Evolutionary conservation across 768 basidiomycete species (phyloP), one percentile per base, ranked within the genome.

Genomic region (Cystobasidium ongulense): DNA sequence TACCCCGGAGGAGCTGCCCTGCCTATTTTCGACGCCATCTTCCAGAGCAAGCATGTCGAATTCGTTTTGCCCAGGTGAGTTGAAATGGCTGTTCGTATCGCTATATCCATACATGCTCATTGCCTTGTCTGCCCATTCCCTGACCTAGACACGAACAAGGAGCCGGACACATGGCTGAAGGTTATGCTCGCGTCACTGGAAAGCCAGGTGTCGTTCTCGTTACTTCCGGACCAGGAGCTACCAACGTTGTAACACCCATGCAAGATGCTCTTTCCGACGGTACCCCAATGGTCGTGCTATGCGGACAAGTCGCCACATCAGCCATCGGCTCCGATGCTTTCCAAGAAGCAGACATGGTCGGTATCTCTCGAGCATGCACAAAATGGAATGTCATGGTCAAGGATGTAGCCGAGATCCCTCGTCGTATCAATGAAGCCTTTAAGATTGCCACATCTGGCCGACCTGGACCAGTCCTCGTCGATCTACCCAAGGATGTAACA

Each of bases 381-480:
- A 99, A 98, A 81, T 98, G 96, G 96, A 98, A 99, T 80, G 95
- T 99, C 75, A 95, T 98, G 93, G 91, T 98, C 64, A 98, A 97
- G 82, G 94, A 94, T 80, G 91, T 98, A 74, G 82, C 90, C 15
- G 96, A 98, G 82, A 85, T 98, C 1, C 96, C 96, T 17, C 84
- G 95, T 52, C 86, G 96, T 73, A 95, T 98, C 80, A 98, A 97
- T 80, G 96, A 99, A 81, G 96, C 96, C 0, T 98, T 99, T 87
- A 96, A 97, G 82, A 98, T 99, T 76, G 96, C 96, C 17, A 94
- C 92, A 0, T 91, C 92, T 7, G 96, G 96, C 0, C 88, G 96
- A 33, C 96, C 96, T 0, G 96, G 96, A 0, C 96, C 96, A 63
- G 96, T 98, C 61, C 88, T 99, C 75, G 94, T 99, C 75, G 96